These are phyloP conservation scores for Talaromyces sp. DNA, from an alignment of 2,329 filamentous ascomycete species.

Conservation along the genomic window DNA sequence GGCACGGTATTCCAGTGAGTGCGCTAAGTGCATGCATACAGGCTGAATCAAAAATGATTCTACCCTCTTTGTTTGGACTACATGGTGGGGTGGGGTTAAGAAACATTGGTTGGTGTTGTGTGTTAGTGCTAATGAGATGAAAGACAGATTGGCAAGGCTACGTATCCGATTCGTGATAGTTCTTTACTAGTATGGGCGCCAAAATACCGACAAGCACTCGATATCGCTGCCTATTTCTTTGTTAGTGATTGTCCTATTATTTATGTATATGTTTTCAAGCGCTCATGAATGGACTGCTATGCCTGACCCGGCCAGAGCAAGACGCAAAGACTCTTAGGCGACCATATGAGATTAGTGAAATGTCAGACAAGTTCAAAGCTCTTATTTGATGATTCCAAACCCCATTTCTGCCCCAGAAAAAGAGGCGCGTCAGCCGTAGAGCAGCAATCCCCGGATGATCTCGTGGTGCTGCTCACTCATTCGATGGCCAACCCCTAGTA, in stretches of 20 bases:
- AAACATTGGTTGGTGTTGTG: not conserved
- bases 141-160: not conserved
- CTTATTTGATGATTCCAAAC: not conserved
- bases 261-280: not conserved
- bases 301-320: not conserved
- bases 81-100: not conserved
- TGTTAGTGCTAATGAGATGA: not conserved
- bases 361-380: not conserved
- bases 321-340: not conserved
- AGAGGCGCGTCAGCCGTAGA: conserved; percentile 1
- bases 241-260: not conserved
- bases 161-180: not conserved
- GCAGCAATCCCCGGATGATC: not conserved
- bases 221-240: not conserved
- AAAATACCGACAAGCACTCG: not conserved
- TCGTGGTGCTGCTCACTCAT: not conserved
- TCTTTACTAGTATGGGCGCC: not conserved
- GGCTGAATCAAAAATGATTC: conserved; percentile 5
- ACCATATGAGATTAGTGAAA: not conserved
- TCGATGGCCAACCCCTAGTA: not conserved
- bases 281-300: no score
- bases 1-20: not conserved
- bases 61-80: not conserved
- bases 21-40: not conserved
- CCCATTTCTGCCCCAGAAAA: not conserved